Conservation (phyloP, 441 rosid genomes). For the Jatropha podagrica region DNA sequence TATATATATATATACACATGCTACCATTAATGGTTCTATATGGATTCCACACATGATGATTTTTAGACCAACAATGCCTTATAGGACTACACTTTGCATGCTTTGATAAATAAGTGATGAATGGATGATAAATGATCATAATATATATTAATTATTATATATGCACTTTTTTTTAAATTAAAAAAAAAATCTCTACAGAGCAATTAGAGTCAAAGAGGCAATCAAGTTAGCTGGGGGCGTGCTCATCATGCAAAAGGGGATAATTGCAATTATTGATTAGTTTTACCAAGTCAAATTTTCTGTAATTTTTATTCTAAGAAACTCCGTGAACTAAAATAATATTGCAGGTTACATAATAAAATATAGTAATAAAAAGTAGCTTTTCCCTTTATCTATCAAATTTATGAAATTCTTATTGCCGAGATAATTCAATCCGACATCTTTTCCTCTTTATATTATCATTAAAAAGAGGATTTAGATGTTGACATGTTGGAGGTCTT, state of each 20-base stretch:
- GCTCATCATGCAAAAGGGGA: slow-evolving; percentile 18
- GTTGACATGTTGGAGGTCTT: too few species aligned
- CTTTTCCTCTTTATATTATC: too few species aligned
- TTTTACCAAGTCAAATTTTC: neutral
- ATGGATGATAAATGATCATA: neutral
- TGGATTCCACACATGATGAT: slow-evolving; percentile 2
- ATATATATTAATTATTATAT: neutral
- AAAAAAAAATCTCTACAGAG: neutral
- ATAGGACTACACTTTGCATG: slow-evolving; percentile 1
- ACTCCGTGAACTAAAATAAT: too few species aligned
- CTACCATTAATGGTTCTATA: neutral
- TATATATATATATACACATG: neutral
- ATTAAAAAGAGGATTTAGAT: too few species aligned
- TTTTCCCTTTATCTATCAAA: too few species aligned
- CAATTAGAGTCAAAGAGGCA: slow-evolving; percentile 20
- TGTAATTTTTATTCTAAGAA: too few species aligned
- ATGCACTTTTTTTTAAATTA: too few species aligned
- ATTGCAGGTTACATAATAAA: too few species aligned
- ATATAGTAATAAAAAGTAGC: too few species aligned
- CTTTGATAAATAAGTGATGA: neutral
- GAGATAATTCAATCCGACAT: too few species aligned
- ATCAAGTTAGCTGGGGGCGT: slow-evolving; percentile 15
- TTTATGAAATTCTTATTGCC: too few species aligned
- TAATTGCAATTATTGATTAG: slow-evolving; percentile 13
- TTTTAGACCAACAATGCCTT: neutral